Base-by-base conservation (phyloP, 106 monocot species). In the Apostasia shenzhenica region DNA sequence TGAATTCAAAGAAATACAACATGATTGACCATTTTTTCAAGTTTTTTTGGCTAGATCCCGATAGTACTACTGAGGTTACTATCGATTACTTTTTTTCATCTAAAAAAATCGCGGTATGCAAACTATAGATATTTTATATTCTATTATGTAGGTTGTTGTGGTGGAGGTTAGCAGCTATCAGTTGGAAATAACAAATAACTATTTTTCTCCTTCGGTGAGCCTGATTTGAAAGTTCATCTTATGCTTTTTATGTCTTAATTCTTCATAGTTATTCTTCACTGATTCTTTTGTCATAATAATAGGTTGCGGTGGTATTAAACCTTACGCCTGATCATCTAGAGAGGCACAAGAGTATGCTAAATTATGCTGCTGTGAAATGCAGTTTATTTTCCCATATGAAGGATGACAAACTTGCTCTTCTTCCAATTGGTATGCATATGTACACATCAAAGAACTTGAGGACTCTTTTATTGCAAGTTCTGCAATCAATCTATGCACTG, bases 111-210 rank as follows among this genome's bases (percentile, higher is more conserved):
- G 26, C 26, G 26, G 26, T 26, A 26, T 50, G 50, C 50, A 50
- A 50, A 50, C 6, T 50, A 8, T 50, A 50, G 4, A 50, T 4
- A 50, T 50, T 26, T 26, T 26, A 26, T 26, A 3, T 0, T 60
- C 9, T 26, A 26, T 26, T 77, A 63, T 45, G 61, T 58, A 84
- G 80, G 84, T 67, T 67, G 80, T 71, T 68, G 77, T 80, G 62
- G 80, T 84, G 56, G 84, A 84, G 71, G 84, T 84, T 71, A 84
- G 84, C 70, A 84, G 84, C 58, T 75, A 73, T 47, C 80, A 80
- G 70, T 61, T 80, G 77, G 80, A 84, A 63, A 84, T 84, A 39
- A 77, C 84, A 57, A 70, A 59, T 61, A 64, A 65, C 2, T 71
- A 71, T 58, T 84, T 84, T 67, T 68, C 60, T 67, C 76, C 80